Evolutionary conservation across 169 alveolate genomes (phyloP).

Genomic region (Plasmodium falciparum): DNA sequence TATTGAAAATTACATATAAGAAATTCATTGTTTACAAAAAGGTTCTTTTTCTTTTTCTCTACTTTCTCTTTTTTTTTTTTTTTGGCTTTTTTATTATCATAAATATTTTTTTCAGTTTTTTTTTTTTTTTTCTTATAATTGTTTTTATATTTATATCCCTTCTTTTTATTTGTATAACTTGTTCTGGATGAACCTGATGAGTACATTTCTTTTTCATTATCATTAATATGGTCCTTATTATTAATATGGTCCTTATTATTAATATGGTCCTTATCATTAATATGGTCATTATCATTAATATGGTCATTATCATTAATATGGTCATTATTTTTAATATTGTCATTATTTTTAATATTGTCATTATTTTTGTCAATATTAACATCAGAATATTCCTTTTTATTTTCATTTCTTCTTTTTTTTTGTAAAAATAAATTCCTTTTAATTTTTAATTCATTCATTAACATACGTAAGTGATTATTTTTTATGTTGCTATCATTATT

Average conservation of each 20-base stretch:
- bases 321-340: too few relatives aligned
- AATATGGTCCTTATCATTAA: neutral
- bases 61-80: conserved; percentile 29
- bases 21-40: conserved; percentile 1
- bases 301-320: too few relatives aligned
- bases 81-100: neutral
- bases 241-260: too few relatives aligned
- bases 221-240: too few relatives aligned
- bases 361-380: too few relatives aligned
- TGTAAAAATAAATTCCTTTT: conserved; percentile 49
- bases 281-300: neutral
- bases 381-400: neutral
- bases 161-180: neutral
- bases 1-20: conserved; percentile 56
- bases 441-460: conserved; percentile 21
- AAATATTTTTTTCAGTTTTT: neutral
- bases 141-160: too few relatives aligned
- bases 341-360: too few relatives aligned
- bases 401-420: conserved; percentile 3
- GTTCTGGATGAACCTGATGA: neutral
- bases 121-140: neutral
- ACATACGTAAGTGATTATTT: conserved; percentile 24
- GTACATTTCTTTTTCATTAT: neutral
- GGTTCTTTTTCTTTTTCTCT: neutral
- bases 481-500: conserved; percentile 34